A percentile compares a stretch with the other conserved stretches of the same genome.
phyloP scores from a whole-genome alignment of 2,329 filamentous ascomycete species.

The Orbilia ellipsospora region DNA sequence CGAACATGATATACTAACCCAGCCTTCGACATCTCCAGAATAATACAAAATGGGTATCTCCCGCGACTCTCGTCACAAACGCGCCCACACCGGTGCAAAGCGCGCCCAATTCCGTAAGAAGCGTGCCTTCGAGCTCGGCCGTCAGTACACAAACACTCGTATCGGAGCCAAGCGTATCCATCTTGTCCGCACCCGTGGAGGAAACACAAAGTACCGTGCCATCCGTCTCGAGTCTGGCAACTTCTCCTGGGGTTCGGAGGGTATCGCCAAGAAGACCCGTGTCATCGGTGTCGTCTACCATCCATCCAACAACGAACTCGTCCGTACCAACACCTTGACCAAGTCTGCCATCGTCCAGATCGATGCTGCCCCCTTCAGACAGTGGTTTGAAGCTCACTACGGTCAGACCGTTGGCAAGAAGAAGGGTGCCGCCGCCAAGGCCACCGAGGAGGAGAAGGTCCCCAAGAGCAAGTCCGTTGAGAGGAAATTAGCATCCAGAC shows the following conservation, averaged over 20 bases:
- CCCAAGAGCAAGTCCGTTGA: slow-evolving; percentile 97
- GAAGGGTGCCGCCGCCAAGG: slow-evolving; percentile 75
- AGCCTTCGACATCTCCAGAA: slow-evolving; percentile 67
- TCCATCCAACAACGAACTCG: slow-evolving; percentile 99
- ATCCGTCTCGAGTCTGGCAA: slow-evolving; percentile 98
- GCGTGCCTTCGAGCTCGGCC: slow-evolving; percentile 99
- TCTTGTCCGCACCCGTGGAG: slow-evolving; percentile 95
- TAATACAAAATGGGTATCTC: slow-evolving; percentile 91
- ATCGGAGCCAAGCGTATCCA: slow-evolving; percentile 97
- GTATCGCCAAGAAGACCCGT: slow-evolving; percentile 97
- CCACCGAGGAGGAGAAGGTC: slow-evolving; percentile 68
- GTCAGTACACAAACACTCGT: slow-evolving; percentile 99
- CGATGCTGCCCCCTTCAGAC: slow-evolving; percentile 97
- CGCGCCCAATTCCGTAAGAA: slow-evolving; percentile 95
- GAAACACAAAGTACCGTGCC: slow-evolving; percentile 99
- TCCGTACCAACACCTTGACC: slow-evolving; percentile 99
- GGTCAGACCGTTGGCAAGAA: slow-evolving; percentile 87
- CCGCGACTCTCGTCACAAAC: slow-evolving; percentile 99
- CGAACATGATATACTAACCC: background rate
- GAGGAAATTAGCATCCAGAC: slow-evolving; percentile 94
- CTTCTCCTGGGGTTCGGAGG: slow-evolving; percentile 99
- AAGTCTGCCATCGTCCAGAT: slow-evolving; percentile 98
- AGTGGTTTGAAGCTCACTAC: slow-evolving; percentile 99
- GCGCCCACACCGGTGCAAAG: slow-evolving; percentile 98
- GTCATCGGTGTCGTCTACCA: slow-evolving; percentile 99